Conservation (phyloP, 202 grass and related monocot species). For the Schoenoplectus tabernaemontani region DNA sequence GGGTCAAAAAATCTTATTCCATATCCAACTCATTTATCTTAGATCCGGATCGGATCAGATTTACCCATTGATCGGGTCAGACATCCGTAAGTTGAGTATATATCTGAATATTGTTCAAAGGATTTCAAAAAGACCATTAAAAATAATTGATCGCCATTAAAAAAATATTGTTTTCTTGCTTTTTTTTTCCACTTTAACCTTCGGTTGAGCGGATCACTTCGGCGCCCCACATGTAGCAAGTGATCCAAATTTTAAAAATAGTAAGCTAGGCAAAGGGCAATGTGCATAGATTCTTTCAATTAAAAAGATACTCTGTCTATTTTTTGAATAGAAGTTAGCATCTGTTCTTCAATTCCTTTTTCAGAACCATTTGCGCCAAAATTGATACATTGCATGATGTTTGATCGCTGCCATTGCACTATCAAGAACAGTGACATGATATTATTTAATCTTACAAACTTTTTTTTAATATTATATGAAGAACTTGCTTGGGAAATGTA, state of each 20-base stretch:
- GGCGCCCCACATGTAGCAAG: background rate
- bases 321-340: background rate
- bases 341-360: background rate
- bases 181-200: background rate
- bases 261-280: background rate
- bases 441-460: background rate
- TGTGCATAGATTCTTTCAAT: conserved; percentile 8
- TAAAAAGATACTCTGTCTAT: background rate
- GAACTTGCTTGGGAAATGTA: background rate
- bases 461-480: background rate
- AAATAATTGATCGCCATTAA: background rate
- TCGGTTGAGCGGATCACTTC: background rate
- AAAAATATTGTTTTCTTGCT: background rate
- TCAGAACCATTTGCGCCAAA: background rate
- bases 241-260: conserved; percentile 8
- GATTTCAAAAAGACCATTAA: background rate
- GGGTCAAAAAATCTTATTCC: no score
- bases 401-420: background rate
- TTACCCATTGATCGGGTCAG: no score
- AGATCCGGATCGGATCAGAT: no score
- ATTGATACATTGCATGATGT: background rate
- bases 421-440: background rate
- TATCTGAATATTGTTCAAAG: background rate
- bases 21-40: no score
- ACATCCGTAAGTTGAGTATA: background rate